These are phyloP conservation scores for Coffea eugenioides DNA, from an alignment of 257 asterid genomes.

Conservation along the genomic window DNA sequence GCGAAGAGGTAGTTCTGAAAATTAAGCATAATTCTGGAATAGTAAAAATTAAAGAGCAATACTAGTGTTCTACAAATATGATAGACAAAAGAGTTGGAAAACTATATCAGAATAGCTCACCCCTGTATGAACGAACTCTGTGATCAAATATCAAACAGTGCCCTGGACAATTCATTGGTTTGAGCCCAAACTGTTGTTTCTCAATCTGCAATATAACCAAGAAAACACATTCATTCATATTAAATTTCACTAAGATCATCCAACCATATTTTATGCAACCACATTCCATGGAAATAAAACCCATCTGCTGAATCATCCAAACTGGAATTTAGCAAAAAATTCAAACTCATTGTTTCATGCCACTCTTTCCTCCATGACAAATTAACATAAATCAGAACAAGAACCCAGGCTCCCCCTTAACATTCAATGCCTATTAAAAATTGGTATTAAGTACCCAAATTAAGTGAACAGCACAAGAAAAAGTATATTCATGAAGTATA, in stretches of 20 bases:
- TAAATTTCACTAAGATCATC: background rate
- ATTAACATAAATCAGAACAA: background rate
- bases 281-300: background rate
- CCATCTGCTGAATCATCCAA: background rate
- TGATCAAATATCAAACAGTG: conserved; percentile 96
- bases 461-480: background rate
- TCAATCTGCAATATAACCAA: conserved; percentile 59
- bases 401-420: background rate
- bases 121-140: conserved; percentile 96
- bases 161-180: conserved; percentile 99
- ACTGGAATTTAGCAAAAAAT: background rate
- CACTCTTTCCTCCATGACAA: background rate
- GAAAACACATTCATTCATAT: background rate
- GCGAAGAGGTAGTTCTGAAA: conserved; percentile 93
- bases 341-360: background rate
- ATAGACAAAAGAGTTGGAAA: conserved; percentile 12
- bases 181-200: conserved; percentile 93
- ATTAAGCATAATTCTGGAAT: background rate
- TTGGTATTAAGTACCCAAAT: background rate
- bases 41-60: conserved; percentile 11
- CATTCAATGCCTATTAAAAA: background rate
- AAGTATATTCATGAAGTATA: background rate
- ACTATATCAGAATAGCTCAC: conserved; percentile 33
- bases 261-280: background rate
- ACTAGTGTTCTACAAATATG: conserved; percentile 2